These are phyloP conservation scores for Cystobasidium onofrii DNA, from an alignment of 768 basidiomycete genomes.

Conservation along the genomic window DNA sequence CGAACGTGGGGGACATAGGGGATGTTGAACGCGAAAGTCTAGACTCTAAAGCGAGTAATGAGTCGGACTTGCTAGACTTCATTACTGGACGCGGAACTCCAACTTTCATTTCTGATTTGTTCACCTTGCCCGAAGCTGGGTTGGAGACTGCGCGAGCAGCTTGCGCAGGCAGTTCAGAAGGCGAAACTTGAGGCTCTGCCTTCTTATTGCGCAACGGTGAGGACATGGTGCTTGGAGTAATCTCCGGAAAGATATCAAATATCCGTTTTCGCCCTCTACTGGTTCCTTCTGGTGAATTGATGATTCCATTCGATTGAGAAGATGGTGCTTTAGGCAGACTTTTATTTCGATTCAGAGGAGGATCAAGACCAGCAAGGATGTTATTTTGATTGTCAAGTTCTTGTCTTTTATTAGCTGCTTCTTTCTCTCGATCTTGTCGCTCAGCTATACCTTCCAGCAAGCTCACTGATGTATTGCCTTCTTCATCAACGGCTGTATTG, in stretches of 20 bases:
- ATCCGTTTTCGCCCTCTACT: not conserved
- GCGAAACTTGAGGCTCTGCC: not conserved
- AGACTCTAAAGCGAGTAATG: conserved; percentile 13
- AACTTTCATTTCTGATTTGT: not conserved
- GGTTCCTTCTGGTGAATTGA: not conserved
- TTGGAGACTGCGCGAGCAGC: not conserved
- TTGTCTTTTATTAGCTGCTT: not conserved
- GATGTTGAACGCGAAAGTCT: conserved; percentile 5
- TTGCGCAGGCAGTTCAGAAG: not conserved
- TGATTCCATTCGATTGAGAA: not conserved
- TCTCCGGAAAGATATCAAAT: conserved; percentile 17
- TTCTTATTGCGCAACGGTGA: not conserved
- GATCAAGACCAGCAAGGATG: not conserved
- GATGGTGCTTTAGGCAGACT: conserved; percentile 11
- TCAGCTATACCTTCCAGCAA: conserved; percentile 23
- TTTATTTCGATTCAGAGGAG: not conserved
- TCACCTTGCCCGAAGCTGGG: not conserved
- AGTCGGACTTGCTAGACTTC: not conserved
- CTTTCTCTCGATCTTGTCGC: conserved; percentile 18
- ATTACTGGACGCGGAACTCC: not conserved
- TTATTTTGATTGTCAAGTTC: conserved; percentile 1
- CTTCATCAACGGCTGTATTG: conserved; percentile 11
- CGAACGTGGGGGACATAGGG: not conserved
- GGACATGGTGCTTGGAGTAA: not conserved
- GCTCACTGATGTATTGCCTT: conserved; percentile 20